phyloP scores from a whole-genome alignment of 345 rosid genomes.

The Sapria himalayana region DNA sequence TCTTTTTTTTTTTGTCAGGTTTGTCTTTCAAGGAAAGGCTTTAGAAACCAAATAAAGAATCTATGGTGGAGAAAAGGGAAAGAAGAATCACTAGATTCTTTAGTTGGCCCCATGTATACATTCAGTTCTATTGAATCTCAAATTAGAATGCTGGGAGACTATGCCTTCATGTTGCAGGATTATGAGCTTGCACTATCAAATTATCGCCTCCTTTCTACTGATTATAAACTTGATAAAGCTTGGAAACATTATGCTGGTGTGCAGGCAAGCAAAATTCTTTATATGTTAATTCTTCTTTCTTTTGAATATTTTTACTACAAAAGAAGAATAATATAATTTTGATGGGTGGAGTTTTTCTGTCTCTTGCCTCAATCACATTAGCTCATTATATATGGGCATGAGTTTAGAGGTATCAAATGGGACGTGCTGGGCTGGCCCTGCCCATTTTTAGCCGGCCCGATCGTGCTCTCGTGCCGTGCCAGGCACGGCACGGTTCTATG shows the following conservation, averaged over 20 bases:
- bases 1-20: conserved; percentile 25
- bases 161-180: conserved; percentile 93
- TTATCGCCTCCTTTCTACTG: conserved; percentile 85
- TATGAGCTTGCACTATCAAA: conserved; percentile 90
- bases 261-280: conserved; percentile 40
- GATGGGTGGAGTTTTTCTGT: too few species aligned
- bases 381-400: too few species aligned
- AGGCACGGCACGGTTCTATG: too few species aligned
- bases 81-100: conserved; percentile 49
- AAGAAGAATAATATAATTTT: too few species aligned
- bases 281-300: background rate
- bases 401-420: too few species aligned
- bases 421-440: too few species aligned
- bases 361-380: too few species aligned
- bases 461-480: too few species aligned
- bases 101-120: conserved; percentile 63
- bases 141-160: conserved; percentile 84
- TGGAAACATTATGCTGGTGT: conserved; percentile 97
- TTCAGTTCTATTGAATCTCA: conserved; percentile 81
- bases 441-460: too few species aligned
- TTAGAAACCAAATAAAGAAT: conserved; percentile 81
- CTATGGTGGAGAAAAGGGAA: conserved; percentile 99
- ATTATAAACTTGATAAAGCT: conserved; percentile 94
- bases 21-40: conserved; percentile 90
- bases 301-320: background rate